Conservation (phyloP, 176 grass and related monocot genomes). For the Triticum timopheevii region DNA sequence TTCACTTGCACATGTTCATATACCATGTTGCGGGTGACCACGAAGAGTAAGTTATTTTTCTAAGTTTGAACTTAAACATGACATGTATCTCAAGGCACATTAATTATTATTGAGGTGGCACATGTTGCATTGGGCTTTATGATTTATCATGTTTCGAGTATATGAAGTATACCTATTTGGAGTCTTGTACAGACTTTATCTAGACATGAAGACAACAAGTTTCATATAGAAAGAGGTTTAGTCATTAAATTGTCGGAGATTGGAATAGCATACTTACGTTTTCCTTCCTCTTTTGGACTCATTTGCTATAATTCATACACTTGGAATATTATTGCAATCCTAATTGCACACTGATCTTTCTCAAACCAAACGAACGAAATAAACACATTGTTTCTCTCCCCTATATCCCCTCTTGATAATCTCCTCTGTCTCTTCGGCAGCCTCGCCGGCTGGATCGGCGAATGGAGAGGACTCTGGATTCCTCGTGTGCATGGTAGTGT, state of each 20-base stretch:
- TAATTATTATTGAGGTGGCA: too few relatives aligned
- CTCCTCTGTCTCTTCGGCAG: too few relatives aligned
- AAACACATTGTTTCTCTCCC: too few relatives aligned
- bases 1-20: too few relatives aligned
- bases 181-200: not conserved
- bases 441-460: too few relatives aligned
- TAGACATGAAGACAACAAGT: not conserved
- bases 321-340: not conserved
- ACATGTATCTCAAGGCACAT: not conserved
- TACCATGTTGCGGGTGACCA: too few relatives aligned
- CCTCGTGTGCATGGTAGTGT: too few relatives aligned
- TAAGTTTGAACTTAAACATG: not conserved
- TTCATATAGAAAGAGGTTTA: not conserved
- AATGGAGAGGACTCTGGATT: too few relatives aligned
- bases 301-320: not conserved
- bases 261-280: not conserved
- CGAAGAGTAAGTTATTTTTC: too few relatives aligned
- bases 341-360: not conserved
- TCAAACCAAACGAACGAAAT: too few relatives aligned
- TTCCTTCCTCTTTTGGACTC: not conserved
- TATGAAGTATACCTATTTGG: not conserved
- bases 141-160: not conserved
- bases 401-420: too few relatives aligned
- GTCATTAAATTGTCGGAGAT: not conserved
- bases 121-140: not conserved